These are phyloP conservation scores for Ceratocystis cacaofunesta DNA, from an alignment of 2,329 filamentous ascomycete species.

Conservation along the genomic window DNA sequence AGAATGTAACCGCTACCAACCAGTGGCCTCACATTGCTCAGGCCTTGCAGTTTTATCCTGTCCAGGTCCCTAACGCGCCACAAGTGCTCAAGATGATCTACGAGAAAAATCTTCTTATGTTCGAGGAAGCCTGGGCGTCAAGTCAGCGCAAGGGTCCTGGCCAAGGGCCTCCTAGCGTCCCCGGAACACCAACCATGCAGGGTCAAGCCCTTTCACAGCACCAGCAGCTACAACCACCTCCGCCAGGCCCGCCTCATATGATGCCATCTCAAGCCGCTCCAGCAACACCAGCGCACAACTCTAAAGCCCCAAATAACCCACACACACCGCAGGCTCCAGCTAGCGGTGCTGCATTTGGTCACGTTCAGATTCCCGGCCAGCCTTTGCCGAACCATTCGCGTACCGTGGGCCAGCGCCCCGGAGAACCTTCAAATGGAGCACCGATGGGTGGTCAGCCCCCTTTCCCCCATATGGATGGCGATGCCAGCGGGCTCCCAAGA, in stretches of 20 bases:
- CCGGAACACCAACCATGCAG: conserved; percentile 23
- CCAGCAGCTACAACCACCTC: conserved; percentile 25
- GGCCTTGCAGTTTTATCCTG: conserved; percentile 44
- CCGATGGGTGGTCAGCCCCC: not conserved
- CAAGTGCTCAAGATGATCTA: conserved; percentile 60
- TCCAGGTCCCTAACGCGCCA: conserved; percentile 50
- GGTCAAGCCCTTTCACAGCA: conserved; percentile 20
- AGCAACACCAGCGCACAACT: not conserved
- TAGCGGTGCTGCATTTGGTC: conserved; percentile 19
- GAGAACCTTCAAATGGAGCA: not conserved
- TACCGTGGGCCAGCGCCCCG: not conserved
- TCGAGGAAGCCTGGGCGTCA: conserved; percentile 53
- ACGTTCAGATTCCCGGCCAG: conserved; percentile 16
- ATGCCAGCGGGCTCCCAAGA: not conserved
- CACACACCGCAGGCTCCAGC: conserved; percentile 20
- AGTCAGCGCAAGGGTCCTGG: conserved; percentile 32
- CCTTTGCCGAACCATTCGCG: conserved; percentile 27
- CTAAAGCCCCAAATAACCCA: conserved; percentile 17
- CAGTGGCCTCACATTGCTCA: conserved; percentile 61
- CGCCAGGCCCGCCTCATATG: conserved; percentile 26
- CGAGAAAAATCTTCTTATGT: conserved; percentile 58
- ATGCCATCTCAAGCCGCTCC: conserved; percentile 23
- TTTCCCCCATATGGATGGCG: not conserved
- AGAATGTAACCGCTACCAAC: conserved; percentile 52
- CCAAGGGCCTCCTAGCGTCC: conserved; percentile 4